phyloP scores from a whole-genome alignment of 495 filamentous ascomycete species.

The Penicillium dipodomyicola region DNA sequence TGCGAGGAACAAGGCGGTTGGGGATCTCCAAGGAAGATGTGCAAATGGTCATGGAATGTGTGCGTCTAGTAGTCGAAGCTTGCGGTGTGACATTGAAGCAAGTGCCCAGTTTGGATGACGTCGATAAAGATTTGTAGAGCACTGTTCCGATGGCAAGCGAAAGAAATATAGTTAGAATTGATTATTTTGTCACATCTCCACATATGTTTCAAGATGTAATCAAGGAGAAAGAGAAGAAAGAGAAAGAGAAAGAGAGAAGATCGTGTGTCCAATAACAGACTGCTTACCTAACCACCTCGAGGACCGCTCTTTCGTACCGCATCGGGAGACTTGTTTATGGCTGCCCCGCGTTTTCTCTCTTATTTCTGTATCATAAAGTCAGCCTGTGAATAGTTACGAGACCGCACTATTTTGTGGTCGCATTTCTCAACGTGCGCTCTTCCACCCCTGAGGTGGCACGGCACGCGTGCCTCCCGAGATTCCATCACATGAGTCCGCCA shows the following conservation, averaged over 20 bases:
- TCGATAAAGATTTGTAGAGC: slow-evolving; percentile 8
- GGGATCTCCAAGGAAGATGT: slow-evolving; percentile 45
- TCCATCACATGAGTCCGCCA: slow-evolving; percentile 24
- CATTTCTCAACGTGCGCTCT: slow-evolving; percentile 27
- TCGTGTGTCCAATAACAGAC: slow-evolving; percentile 5
- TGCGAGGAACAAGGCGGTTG: slow-evolving; percentile 44
- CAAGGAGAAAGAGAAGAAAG: no score
- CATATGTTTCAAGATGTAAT: background rate
- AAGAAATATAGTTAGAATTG: background rate
- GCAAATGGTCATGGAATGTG: slow-evolving; percentile 32
- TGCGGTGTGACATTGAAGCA: slow-evolving; percentile 15
- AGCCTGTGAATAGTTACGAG: slow-evolving; percentile 6
- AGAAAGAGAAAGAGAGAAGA: slow-evolving; percentile 1
- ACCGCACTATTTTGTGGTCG: slow-evolving; percentile 5
- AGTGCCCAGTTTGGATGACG: slow-evolving; percentile 10
- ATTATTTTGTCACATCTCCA: background rate
- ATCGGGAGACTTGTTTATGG: slow-evolving; percentile 42
- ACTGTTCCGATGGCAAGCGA: background rate
- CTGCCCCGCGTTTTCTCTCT: slow-evolving; percentile 30
- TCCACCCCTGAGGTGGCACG: slow-evolving; percentile 29
- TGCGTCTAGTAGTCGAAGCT: slow-evolving; percentile 16
- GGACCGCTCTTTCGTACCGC: slow-evolving; percentile 22
- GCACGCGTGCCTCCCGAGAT: slow-evolving; percentile 28
- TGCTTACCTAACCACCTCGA: slow-evolving; percentile 21
- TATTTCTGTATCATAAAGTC: slow-evolving; percentile 8